These are phyloP conservation scores for Secale cereale DNA, from an alignment of 176 grass and related monocot genomes.

Conservation along the genomic window DNA sequence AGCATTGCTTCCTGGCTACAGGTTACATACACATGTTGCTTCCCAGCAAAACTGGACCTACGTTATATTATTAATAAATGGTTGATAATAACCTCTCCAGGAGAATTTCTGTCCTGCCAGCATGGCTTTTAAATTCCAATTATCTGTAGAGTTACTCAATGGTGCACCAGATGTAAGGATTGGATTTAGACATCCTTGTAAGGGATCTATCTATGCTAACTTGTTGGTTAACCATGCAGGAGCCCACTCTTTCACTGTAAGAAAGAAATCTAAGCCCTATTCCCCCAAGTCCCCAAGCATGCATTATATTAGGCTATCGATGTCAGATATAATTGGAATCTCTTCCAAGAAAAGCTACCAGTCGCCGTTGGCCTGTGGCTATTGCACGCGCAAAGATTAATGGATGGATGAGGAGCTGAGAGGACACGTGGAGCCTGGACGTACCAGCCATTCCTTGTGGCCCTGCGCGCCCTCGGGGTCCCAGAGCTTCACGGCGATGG, in stretches of 20 bases:
- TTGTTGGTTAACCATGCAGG: slow-evolving; percentile 11
- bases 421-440: neutral
- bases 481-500: slow-evolving; percentile 73
- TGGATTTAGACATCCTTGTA: slow-evolving; percentile 31
- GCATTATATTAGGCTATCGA: neutral
- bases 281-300: neutral
- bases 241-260: slow-evolving; percentile 41
- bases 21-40: neutral
- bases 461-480: slow-evolving; percentile 72
- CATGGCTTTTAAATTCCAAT: neutral
- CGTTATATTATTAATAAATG: neutral
- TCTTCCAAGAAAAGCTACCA: slow-evolving; percentile 26
- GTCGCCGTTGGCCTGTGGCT: neutral
- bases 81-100: neutral
- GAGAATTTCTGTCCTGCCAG: neutral
- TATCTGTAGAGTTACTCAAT: slow-evolving; percentile 21
- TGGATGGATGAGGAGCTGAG: neutral
- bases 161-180: slow-evolving; percentile 21
- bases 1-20: neutral
- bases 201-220: slow-evolving; percentile 27
- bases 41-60: neutral
- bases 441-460: slow-evolving; percentile 81
- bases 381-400: neutral
- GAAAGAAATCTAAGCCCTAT: slow-evolving; percentile 18
- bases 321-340: neutral